Conservation (phyloP, 2,329 filamentous ascomycete genomes). For the Anisogramma anomala region DNA sequence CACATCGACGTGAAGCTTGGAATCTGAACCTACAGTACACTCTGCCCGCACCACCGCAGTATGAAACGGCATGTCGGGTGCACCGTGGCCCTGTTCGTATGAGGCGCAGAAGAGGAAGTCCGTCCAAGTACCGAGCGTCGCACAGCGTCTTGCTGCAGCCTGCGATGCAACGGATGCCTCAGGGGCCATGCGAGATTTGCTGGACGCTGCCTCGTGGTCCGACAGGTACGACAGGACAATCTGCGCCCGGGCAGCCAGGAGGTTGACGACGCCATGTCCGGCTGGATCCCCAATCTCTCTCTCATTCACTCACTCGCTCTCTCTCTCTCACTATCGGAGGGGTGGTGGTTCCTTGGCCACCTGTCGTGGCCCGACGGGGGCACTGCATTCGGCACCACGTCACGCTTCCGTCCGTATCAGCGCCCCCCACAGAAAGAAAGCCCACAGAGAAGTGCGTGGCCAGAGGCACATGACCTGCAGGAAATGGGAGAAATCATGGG, state of each 20-base stretch:
- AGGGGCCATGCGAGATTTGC: slow-evolving; percentile 1
- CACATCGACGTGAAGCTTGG: not conserved
- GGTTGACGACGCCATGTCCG: too few relatives aligned
- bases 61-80: not conserved
- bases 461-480: too few relatives aligned
- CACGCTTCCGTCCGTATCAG: slow-evolving; percentile 6
- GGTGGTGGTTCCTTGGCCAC: not conserved
- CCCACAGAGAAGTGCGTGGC: too few relatives aligned
- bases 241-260: not conserved
- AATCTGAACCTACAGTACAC: too few relatives aligned
- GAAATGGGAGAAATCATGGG: too few relatives aligned
- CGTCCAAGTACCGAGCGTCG: slow-evolving; percentile 7
- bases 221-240: slow-evolving; percentile 11
- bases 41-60: not conserved
- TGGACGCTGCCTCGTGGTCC: not conserved
- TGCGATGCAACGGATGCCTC: too few relatives aligned
- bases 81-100: not conserved
- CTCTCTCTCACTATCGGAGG: too few relatives aligned
- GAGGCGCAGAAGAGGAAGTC: not conserved
- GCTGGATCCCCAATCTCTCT: too few relatives aligned
- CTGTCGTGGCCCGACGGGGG: too few relatives aligned
- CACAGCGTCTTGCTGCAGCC: not conserved
- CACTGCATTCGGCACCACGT: slow-evolving; percentile 8
- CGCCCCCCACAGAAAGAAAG: too few relatives aligned
- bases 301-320: too few relatives aligned